Base-by-base conservation (phyloP, 306 rosid genomes). In the Fagus sylvatica region DNA sequence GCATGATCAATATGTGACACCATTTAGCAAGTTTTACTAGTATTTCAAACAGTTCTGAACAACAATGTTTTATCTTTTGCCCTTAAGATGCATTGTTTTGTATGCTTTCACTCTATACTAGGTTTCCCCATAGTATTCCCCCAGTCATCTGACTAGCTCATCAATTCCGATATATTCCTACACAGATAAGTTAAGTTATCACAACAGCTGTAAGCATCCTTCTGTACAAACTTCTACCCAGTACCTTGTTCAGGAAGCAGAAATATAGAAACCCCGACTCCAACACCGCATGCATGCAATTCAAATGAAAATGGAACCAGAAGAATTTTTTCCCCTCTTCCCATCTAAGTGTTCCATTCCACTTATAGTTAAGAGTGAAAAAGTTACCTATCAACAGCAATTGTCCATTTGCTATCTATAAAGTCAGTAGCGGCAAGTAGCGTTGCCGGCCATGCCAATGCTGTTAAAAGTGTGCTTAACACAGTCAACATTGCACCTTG, bases 401-500 rank as follows among this genome's bases (percentile, higher is more conserved):
- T 12, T 57, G 93, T 84, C 96, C 96, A 90, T 82, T 42, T 85
- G 82, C 82, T 90, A 83, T 90, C 96, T 71, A 90, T 90, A 78
- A 90, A 12, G 85, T 88, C 86, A 80, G 86, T 75, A 71, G 96
- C 67, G 28, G 86, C 12, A 79, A 90, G 10, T 70, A 90, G 71
- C 40, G 90, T 73, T 78, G 96, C 89, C 54, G 96, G 96, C 91
- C 90, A 85, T 60, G 93, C 86, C 30, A 90, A 59, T 33, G 93
- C 93, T n/a, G 90, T 42, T 22, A 90, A 28, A 33, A 90, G 90
- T 73, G 93, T 15, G 84, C 84, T 80, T 78, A 88, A 76, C 8
- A 90, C 87, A 72, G 96, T 90, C 82, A 69, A 1, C 96, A 88
- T 90, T 69, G 96, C 96, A 73, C 96, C 96, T 54, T 78, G 74